Evolutionary conservation across 2,329 filamentous ascomycete genomes (phyloP).

Genomic region (Sarocladium oryzae): DNA sequence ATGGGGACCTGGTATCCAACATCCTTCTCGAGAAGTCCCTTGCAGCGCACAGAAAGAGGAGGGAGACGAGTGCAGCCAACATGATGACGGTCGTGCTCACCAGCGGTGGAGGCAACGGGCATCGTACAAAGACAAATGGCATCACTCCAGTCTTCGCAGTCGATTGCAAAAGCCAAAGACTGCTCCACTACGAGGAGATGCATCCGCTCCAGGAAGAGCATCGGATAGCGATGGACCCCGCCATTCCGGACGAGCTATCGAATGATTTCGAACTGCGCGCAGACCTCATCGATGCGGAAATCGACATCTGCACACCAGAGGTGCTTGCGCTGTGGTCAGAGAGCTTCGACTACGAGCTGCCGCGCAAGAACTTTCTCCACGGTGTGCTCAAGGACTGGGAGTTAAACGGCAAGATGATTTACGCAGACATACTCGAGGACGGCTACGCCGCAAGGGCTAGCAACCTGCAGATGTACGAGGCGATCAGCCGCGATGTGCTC

Average conservation of each 20-base stretch:
- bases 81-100: slow-evolving; percentile 96
- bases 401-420: slow-evolving; percentile 93
- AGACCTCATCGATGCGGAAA: slow-evolving; percentile 87
- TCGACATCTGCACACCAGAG: slow-evolving; percentile 96
- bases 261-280: slow-evolving; percentile 74
- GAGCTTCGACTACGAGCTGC: slow-evolving; percentile 93
- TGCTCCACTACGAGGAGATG: slow-evolving; percentile 92
- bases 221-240: slow-evolving; percentile 67
- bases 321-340: slow-evolving; percentile 94
- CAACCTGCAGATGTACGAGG: slow-evolving; percentile 84
- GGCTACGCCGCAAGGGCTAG: slow-evolving; percentile 82
- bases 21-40: slow-evolving; percentile 75
- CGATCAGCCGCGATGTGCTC: slow-evolving; percentile 80
- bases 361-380: slow-evolving; percentile 80
- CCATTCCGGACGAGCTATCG: slow-evolving; percentile 64
- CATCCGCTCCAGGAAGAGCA: slow-evolving; percentile 59
- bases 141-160: slow-evolving; percentile 80
- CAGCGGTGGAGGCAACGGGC: slow-evolving; percentile 61
- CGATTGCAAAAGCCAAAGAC: slow-evolving; percentile 71
- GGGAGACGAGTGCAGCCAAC: slow-evolving; percentile 80
- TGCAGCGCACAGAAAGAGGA: slow-evolving; percentile 70
- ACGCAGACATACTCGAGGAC: slow-evolving; percentile 76
- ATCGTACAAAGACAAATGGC: slow-evolving; percentile 70
- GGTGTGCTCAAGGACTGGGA: slow-evolving; percentile 96
- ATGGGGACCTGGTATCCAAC: slow-evolving; percentile 89